Conservation (phyloP, 2,329 filamentous ascomycete species). For the Hortaea werneckii region DNA sequence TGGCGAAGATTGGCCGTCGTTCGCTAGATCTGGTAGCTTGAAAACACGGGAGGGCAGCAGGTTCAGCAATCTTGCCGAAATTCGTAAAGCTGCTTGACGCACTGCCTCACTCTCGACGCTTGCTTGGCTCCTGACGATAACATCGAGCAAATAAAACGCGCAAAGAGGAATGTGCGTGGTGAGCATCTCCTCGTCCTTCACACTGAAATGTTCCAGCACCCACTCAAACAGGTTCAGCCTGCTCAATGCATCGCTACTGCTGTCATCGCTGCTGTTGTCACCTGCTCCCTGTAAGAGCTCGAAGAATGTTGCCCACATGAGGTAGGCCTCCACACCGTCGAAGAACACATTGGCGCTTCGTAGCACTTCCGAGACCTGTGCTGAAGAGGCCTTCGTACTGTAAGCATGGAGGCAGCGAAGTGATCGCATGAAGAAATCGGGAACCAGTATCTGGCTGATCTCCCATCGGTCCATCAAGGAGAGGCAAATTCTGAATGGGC, state of each 20-base stretch:
- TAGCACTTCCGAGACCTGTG: slow-evolving; percentile 74
- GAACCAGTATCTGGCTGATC: slow-evolving; percentile 80
- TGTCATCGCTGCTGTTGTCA: slow-evolving; percentile 14
- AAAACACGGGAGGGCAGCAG: neutral
- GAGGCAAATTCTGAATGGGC: slow-evolving; percentile 81
- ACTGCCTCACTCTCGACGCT: neutral
- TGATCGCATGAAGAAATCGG: slow-evolving; percentile 77
- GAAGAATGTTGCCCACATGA: slow-evolving; percentile 57
- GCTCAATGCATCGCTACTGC: neutral
- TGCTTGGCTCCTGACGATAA: neutral
- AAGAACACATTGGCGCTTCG: slow-evolving; percentile 94
- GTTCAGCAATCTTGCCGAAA: neutral
- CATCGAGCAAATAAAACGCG: slow-evolving; percentile 37
- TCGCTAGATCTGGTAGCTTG: neutral
- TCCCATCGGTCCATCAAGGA: slow-evolving; percentile 99
- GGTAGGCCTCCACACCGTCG: slow-evolving; percentile 85
- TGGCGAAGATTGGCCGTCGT: too few species aligned
- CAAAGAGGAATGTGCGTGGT: slow-evolving; percentile 67
- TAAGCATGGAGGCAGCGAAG: slow-evolving; percentile 71
- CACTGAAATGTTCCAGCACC: slow-evolving; percentile 78
- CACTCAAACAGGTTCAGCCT: slow-evolving; percentile 70
- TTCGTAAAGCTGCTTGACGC: neutral
- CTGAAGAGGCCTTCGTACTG: slow-evolving; percentile 54
- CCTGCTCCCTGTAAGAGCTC: slow-evolving; percentile 6
- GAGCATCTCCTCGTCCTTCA: slow-evolving; percentile 93